A percentile compares a stretch with the other conserved stretches of the same genome.
These are phyloP conservation scores for Dioscorea cayenensis DNA, from an alignment of 116 monocot species.

Conservation along the genomic window DNA sequence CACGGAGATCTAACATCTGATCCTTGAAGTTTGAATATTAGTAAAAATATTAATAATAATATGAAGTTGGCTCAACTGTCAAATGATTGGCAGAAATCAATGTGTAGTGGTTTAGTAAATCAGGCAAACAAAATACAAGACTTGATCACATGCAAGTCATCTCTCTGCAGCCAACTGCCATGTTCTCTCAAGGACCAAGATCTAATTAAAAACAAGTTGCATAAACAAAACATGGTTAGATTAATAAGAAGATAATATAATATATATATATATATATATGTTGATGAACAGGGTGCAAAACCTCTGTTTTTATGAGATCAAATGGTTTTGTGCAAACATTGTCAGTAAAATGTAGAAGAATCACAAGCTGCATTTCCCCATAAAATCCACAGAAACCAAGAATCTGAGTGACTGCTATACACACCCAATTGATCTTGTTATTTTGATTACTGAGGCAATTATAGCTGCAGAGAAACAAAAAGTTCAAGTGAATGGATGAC, in stretches of 20 bases:
- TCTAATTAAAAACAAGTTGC: neutral
- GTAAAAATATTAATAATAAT: neutral
- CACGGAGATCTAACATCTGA: neutral
- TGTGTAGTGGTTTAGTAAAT: neutral
- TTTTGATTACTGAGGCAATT: too few species aligned
- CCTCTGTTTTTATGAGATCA: too few species aligned
- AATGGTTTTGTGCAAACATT: too few species aligned
- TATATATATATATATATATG: too few species aligned
- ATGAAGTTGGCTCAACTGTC: neutral
- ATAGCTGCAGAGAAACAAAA: too few species aligned
- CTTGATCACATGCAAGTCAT: constrained; percentile 5
- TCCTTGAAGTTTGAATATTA: neutral
- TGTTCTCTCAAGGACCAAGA: constrained; percentile 1
- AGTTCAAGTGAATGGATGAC: too few species aligned
- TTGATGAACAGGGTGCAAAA: too few species aligned
- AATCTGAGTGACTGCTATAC: too few species aligned
- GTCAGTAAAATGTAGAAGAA: too few species aligned
- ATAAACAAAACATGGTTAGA: neutral
- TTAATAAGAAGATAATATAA: neutral
- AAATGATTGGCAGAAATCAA: constrained; percentile 2
- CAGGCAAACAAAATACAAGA: neutral
- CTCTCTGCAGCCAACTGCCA: constrained; percentile 1
- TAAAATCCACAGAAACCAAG: too few species aligned
- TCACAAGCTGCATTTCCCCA: too few species aligned
- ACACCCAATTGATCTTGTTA: too few species aligned